Base-by-base conservation (phyloP, 495 filamentous ascomycete genomes). In the Cercophora scortea region DNA sequence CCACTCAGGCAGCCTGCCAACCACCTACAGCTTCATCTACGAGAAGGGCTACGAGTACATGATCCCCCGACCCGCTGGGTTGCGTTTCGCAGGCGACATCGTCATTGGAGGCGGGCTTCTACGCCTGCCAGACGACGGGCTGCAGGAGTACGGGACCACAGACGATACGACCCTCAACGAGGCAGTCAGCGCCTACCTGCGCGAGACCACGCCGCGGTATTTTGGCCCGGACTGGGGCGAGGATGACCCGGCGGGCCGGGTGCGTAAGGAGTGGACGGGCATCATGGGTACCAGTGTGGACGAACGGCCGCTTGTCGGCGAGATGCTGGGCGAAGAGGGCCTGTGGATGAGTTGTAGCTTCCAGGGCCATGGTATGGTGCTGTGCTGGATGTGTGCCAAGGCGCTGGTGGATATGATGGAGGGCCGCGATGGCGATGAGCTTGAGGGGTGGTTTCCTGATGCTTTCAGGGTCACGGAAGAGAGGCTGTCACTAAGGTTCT, bases 71-170 rank as follows among this genome's bases (percentile, higher is more conserved):
- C 81, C 82, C 1, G 55, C 61, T 32, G 74, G 70, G 1, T 61
- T 64, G 6, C 50, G 45, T 16, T 70, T 70, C 13, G 72, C 63
- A 11, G 78, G 80, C 5, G 83, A 89, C 50, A 78, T 88, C n/a
- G 66, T 87, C 36, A 88, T 89, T 32, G 79, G 87, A 8, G 85
- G 87, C 11, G 86, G 85, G 4, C 68, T 85, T 5, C 78, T 72
- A 0, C 70, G 73, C 42, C 69, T 73, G 5, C 54, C 53, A 7
- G 53, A 61, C 13, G 69, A 71, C 0, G 81, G 80, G 8, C 53
- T 74, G 57, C 60, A 63, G 16, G 78, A 76, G 58, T 81, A 61
- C 52, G 79, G 78, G 32, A 77, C 64, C 18, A 79, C 67, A 41
- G 81, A 81, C 65, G 85, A 89, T 65, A 77, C 71, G n/a, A 68